Evolutionary conservation across 495 filamentous ascomycete genomes (phyloP).

Genomic region (Entonaema liquescens): DNA sequence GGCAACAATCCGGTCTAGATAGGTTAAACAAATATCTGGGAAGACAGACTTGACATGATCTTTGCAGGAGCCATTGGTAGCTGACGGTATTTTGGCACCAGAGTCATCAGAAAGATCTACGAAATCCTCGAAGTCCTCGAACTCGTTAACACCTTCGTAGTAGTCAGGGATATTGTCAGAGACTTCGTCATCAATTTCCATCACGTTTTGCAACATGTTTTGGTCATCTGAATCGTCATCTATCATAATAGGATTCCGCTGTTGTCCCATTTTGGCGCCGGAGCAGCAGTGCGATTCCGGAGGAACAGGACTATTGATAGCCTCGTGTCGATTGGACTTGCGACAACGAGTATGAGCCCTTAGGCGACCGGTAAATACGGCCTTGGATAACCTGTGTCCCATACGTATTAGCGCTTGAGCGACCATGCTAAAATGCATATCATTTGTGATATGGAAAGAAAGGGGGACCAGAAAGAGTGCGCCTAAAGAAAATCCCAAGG

Average conservation of each 20-base stretch:
- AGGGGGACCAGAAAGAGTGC: background rate
- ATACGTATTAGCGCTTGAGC: background rate
- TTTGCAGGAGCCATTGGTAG: slow-evolving; percentile 21
- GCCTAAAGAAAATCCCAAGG: background rate
- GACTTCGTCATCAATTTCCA: background rate
- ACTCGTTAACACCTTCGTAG: background rate
- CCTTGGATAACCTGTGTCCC: background rate
- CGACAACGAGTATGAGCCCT: background rate
- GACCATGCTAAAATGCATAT: background rate
- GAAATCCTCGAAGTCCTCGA: background rate
- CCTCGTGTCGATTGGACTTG: background rate
- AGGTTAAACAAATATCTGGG: slow-evolving; percentile 52
- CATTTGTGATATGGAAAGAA: background rate
- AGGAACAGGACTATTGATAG: background rate
- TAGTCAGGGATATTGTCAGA: background rate
- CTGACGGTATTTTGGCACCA: too few species aligned
- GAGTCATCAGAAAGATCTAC: background rate
- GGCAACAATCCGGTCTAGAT: slow-evolving; percentile 28
- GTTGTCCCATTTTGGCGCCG: background rate
- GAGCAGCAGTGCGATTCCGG: background rate
- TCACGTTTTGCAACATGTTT: background rate
- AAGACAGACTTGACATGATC: slow-evolving; percentile 45
- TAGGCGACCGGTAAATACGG: background rate
- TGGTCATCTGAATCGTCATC: background rate
- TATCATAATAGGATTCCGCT: background rate